These are phyloP conservation scores for Syzygium aromaticum DNA, from an alignment of 345 rosid species.

Conservation along the genomic window DNA sequence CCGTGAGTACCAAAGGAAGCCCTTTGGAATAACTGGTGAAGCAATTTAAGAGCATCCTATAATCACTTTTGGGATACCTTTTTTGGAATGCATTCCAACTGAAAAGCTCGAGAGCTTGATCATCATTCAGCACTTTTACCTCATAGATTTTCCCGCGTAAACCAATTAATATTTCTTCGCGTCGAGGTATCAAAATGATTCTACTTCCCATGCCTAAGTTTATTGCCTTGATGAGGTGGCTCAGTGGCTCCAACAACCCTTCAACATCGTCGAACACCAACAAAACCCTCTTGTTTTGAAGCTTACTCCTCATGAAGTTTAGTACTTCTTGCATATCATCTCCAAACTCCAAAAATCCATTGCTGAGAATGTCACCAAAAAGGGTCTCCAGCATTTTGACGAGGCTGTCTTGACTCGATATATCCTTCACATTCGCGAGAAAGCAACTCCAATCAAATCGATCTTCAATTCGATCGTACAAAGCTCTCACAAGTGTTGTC, in stretches of 20 bases:
- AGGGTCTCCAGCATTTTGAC: not conserved
- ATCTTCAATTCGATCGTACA: not conserved
- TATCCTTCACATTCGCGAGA: not conserved
- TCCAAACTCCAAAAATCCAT: too few species aligned
- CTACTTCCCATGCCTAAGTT: not conserved
- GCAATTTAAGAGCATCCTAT: not conserved
- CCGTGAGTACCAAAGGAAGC: not conserved
- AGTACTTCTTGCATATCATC: not conserved
- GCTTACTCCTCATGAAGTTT: not conserved
- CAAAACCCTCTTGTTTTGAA: not conserved
- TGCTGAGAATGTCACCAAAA: not conserved
- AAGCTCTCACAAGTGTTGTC: not conserved
- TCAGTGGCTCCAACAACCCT: not conserved
- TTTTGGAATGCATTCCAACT: not conserved
- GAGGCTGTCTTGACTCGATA: not conserved
- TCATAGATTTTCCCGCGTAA: not conserved
- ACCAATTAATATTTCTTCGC: not conserved
- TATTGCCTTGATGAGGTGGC: not conserved
- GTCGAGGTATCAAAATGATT: not conserved
- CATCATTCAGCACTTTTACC: not conserved
- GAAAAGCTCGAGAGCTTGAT: not conserved
- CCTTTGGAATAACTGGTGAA: not conserved
- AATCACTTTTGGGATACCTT: not conserved
- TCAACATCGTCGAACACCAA: not conserved
- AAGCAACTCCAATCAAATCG: not conserved